Percentiles rank a stretch among this genome's conserved stretches.
phyloP scores from a whole-genome alignment of 345 rosid species.

The Brassica juncea region DNA sequence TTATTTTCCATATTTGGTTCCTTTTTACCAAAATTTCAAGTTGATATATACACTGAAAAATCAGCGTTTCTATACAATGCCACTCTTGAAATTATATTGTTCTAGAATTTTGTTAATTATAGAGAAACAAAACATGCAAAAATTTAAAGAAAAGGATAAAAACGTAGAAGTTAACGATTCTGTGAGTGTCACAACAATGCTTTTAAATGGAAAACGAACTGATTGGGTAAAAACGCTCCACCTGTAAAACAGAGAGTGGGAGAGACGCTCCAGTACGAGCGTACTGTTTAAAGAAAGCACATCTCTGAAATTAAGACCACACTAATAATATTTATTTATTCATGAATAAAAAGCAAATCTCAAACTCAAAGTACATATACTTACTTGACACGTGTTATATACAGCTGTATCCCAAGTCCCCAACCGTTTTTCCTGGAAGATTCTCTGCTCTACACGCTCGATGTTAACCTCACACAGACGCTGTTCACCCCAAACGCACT shows the following conservation, averaged over 20 bases:
- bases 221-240: conserved; percentile 39
- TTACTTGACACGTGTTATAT: conserved; percentile 65
- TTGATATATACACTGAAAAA: not conserved
- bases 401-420: conserved; percentile 85
- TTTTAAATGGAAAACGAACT: conserved; percentile 34
- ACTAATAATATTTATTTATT: conserved; percentile 4
- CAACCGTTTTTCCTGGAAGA: conserved; percentile 70
- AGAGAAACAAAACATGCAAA: not conserved
- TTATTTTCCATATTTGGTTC: not conserved
- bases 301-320: conserved; percentile 23
- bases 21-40: not conserved
- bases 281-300: conserved; percentile 21
- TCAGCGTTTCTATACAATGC: not conserved
- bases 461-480: conserved; percentile 52
- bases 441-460: conserved; percentile 50
- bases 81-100: not conserved
- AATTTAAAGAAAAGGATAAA: not conserved
- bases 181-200: conserved; percentile 23
- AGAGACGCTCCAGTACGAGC: conserved; percentile 49
- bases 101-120: not conserved
- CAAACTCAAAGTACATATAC: conserved; percentile 31
- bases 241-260: conserved; percentile 44
- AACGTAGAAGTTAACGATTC: conserved; percentile 15
- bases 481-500: conserved; percentile 24
- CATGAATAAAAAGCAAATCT: conserved; percentile 5